Conservation (phyloP, 2,329 filamentous ascomycete species). For the Zymoseptoria pseudotritici region DNA sequence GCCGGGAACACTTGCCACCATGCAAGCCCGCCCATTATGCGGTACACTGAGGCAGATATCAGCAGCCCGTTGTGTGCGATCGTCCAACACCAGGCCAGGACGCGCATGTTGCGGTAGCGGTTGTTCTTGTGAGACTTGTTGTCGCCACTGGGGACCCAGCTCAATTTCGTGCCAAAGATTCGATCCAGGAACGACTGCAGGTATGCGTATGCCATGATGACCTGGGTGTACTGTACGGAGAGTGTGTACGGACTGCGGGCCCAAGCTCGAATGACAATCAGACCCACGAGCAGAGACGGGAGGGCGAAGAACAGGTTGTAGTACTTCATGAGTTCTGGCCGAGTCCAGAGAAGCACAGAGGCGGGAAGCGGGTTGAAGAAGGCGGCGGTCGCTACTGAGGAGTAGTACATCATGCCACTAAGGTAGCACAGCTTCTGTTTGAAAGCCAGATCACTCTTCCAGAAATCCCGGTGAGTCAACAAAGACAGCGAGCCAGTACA, state of each 20-base stretch:
- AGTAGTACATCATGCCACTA: conserved; percentile 37
- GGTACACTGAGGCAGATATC: conserved; percentile 31
- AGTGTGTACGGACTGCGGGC: conserved; percentile 36
- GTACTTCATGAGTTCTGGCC: conserved; percentile 37
- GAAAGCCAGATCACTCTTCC: conserved; percentile 32
- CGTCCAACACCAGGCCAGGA: conserved; percentile 35
- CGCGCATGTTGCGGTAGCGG: conserved; percentile 39
- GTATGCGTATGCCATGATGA: conserved; percentile 38
- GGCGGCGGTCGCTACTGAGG: conserved; percentile 34
- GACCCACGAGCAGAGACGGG: conserved; percentile 35
- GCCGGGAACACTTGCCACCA: conserved; percentile 38
- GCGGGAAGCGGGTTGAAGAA: conserved; percentile 38
- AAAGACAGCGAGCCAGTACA: conserved; percentile 36
- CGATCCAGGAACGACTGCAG: conserved; percentile 38
- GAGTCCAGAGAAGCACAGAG: conserved; percentile 34
- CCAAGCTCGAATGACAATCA: conserved; percentile 36
- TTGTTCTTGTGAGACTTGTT: conserved; percentile 36
- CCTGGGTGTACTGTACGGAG: conserved; percentile 38
- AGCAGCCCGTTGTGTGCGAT: conserved; percentile 29
- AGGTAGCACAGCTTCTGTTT: conserved; percentile 39
- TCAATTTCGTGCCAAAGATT: conserved; percentile 34
- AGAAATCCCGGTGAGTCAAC: conserved; percentile 37
- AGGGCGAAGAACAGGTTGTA: conserved; percentile 41
- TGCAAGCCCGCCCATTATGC: conserved; percentile 29
- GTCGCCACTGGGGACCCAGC: conserved; percentile 37